These are phyloP conservation scores for Hymenoscyphus scutula DNA, from an alignment of 2,329 filamentous ascomycete species.

Conservation along the genomic window DNA sequence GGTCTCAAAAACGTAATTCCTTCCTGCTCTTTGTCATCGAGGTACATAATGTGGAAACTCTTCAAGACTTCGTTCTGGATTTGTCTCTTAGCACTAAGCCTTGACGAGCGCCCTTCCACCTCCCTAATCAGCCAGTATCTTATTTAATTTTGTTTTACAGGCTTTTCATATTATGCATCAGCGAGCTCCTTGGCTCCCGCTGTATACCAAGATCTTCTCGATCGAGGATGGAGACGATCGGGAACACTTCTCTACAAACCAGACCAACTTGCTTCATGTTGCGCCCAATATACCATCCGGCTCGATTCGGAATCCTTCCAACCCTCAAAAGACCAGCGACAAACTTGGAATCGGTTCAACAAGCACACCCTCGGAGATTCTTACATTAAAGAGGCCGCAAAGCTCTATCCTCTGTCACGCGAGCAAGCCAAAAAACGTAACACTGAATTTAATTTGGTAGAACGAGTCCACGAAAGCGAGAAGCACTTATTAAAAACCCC, in stretches of 20 bases:
- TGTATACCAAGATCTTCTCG: slow-evolving; percentile 70
- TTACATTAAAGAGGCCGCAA: slow-evolving; percentile 63
- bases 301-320: slow-evolving; percentile 65
- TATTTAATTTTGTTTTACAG: slow-evolving; percentile 43
- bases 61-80: background rate
- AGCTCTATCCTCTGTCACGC: slow-evolving; percentile 64
- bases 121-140: background rate
- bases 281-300: slow-evolving; percentile 84
- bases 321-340: slow-evolving; percentile 69
- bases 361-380: slow-evolving; percentile 65
- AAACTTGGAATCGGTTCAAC: slow-evolving; percentile 75
- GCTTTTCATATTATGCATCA: slow-evolving; percentile 69
- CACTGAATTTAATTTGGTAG: slow-evolving; percentile 64
- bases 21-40: slow-evolving; percentile 16
- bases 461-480: slow-evolving; percentile 70
- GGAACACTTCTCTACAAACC: slow-evolving; percentile 72
- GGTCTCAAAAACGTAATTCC: slow-evolving; percentile 30
- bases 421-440: slow-evolving; percentile 62
- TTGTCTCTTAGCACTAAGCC: background rate
- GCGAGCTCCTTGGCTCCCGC: slow-evolving; percentile 58
- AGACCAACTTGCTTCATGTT: slow-evolving; percentile 77
- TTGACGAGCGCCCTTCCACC: background rate
- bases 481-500: slow-evolving; percentile 44
- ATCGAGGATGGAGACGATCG: slow-evolving; percentile 76
- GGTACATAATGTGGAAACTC: background rate